Base-by-base conservation (phyloP, 2,329 filamentous ascomycete genomes). In the Penicillium sp. region DNA sequence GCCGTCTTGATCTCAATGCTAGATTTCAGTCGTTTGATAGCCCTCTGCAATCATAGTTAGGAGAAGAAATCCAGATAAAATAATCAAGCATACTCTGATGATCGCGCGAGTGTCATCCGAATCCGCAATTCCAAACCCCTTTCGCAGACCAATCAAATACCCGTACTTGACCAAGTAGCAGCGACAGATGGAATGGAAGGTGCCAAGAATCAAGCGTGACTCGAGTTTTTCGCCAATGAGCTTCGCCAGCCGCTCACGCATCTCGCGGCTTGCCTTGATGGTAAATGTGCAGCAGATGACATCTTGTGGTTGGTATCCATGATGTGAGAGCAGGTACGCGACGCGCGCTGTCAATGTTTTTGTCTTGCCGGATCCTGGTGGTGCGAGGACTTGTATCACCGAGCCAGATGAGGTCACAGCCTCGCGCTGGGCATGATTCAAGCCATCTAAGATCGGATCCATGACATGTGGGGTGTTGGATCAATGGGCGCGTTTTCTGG, bases 261-360 rank as follows among this genome's bases (percentile, higher is more conserved):
- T 99, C 74, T 97, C 92, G 14, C 80, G 81, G 14, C 91, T 89
- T 1, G 93, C 91, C 69, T 97, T 97, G 68, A 95, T 90, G 2
- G 93, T 99, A 66, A 99, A 99, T 0, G 92, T 97, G 54, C 92
- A 93, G 52, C 96, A 92, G 52, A 99, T 84, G 62, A 97, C 84
- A 72, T 96, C 89, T 73, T 87, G 83, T 63, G 92, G 92, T 49
- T 82, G 80, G 60, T 89, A 81, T 35, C 84, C 82, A 59, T 82
- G 75, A 61, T 87, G 77, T 42, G 85, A 81, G 46, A 96, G 80
- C 27, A 96, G 82, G 78, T 92, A 95, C 60, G 91, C 91, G 50
- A 96, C 89, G 54, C 93, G 87, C 37, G 91, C 89, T 0, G 91
- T 95, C 46, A 99, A 78, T 0, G 93, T 97, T 70, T 96, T 95